These are phyloP conservation scores for Withania somnifera DNA, from an alignment of 305 asterid species.

Conservation along the genomic window DNA sequence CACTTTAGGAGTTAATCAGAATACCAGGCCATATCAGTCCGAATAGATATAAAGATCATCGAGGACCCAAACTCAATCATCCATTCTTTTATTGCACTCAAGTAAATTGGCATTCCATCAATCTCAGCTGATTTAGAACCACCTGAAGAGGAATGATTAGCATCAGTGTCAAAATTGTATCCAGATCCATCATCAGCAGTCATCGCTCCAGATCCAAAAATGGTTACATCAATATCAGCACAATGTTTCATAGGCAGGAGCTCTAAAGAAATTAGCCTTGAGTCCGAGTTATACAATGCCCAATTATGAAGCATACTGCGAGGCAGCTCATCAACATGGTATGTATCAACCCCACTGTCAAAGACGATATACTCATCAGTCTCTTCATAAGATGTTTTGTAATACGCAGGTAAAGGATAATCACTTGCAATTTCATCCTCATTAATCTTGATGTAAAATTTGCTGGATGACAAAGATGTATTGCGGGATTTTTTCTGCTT, in stretches of 20 bases:
- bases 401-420: conserved; percentile 92
- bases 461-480: conserved; percentile 42
- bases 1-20: background rate
- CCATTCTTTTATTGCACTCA: conserved; percentile 96
- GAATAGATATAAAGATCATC: conserved; percentile 67
- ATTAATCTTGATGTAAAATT: conserved; percentile 78
- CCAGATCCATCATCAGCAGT: conserved; percentile 90
- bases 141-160: conserved; percentile 41
- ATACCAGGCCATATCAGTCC: conserved; percentile 98
- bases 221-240: conserved; percentile 79
- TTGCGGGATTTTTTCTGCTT: conserved; percentile 56
- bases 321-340: conserved; percentile 53
- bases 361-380: conserved; percentile 81
- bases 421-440: conserved; percentile 98
- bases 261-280: conserved; percentile 78
- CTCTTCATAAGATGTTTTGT: conserved; percentile 60
- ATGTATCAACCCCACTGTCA: conserved; percentile 50
- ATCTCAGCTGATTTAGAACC: conserved; percentile 36
- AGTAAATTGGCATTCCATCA: conserved; percentile 73
- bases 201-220: conserved; percentile 88
- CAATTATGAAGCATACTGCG: conserved; percentile 81
- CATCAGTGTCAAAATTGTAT: conserved; percentile 58
- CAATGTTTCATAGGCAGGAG: conserved; percentile 93
- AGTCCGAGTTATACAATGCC: conserved; percentile 92
- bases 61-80: conserved; percentile 84